A percentile compares a stretch with the other conserved stretches of the same genome.
Evolutionary conservation across 139 green algal species (phyloP).

Genomic region (Chlamydomonas incerta): DNA sequence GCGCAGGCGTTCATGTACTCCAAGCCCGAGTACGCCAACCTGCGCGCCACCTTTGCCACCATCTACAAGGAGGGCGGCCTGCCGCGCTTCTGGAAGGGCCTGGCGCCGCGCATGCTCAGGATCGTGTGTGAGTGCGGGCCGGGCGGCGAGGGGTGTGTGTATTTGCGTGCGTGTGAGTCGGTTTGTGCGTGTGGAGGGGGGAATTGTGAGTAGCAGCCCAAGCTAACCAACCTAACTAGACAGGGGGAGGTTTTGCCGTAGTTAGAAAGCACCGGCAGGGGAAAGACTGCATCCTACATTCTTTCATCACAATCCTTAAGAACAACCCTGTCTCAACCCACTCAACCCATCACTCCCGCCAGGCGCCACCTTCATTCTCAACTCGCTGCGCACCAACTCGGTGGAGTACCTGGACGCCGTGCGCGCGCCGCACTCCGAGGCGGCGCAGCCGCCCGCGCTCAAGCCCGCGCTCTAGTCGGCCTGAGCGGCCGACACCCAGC

Average conservation of each 20-base stretch:
- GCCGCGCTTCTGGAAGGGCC: slow-evolving; percentile 66
- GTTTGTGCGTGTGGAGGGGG: no score
- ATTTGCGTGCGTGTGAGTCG: no score
- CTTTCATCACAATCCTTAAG: no score
- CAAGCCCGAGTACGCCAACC: slow-evolving; percentile 69
- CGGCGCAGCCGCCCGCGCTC: not conserved
- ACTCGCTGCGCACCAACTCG: slow-evolving; percentile 55
- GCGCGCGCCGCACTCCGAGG: not conserved
- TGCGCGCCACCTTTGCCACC: slow-evolving; percentile 45
- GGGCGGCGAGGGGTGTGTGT: no score
- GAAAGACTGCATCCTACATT: no score
- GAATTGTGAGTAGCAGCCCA: no score
- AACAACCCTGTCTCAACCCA: not conserved
- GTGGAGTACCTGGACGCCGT: slow-evolving; percentile 57
- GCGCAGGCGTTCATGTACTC: slow-evolving; percentile 70
- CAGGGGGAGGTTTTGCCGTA: no score
- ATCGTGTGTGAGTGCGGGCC: slow-evolving; percentile 73
- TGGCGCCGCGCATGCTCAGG: slow-evolving; percentile 68
- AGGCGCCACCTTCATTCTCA: slow-evolving; percentile 77
- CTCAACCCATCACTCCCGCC: not conserved
- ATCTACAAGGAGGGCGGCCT: slow-evolving; percentile 69
- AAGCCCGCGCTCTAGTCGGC: not conserved
- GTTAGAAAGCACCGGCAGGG: no score
- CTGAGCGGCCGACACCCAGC: no score
- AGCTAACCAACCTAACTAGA: no score